Percentiles rank a stretch among this genome's conserved stretches.
Evolutionary conservation across 2,329 filamentous ascomycete genomes (phyloP).

Genomic region (Alternaria tenuissima): DNA sequence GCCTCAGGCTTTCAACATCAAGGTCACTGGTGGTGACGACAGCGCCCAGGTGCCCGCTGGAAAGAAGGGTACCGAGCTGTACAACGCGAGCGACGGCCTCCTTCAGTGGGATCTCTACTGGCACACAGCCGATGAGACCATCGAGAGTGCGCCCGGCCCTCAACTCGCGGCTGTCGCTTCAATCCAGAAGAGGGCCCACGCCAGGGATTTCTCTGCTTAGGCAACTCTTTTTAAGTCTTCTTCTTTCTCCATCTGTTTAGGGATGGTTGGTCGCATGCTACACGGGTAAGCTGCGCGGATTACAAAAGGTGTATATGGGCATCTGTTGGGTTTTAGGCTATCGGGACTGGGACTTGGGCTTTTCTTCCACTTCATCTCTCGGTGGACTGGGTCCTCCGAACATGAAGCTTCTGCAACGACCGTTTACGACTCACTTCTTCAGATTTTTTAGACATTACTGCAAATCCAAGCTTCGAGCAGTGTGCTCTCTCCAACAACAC

Average conservation of each 20-base stretch:
- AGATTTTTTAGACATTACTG: neutral
- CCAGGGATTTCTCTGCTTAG: slow-evolving; percentile 39
- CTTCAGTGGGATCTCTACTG: slow-evolving; percentile 43
- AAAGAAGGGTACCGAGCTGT: slow-evolving; percentile 43
- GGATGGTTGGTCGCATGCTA: neutral
- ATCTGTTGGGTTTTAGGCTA: neutral
- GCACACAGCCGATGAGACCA: slow-evolving; percentile 37
- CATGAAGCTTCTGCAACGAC: slow-evolving; percentile 3
- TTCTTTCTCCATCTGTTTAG: neutral
- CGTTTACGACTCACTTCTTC: slow-evolving; percentile 10
- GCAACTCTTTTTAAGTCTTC: neutral
- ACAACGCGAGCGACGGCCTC: slow-evolving; percentile 34
- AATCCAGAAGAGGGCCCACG: slow-evolving; percentile 27
- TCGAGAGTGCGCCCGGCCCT: slow-evolving; percentile 35
- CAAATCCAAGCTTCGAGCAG: slow-evolving; percentile 1
- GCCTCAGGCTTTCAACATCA: slow-evolving; percentile 49
- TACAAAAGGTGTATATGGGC: neutral
- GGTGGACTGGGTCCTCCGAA: slow-evolving; percentile 2
- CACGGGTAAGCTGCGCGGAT: neutral
- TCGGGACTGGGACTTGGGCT: neutral
- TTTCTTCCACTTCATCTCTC: neutral
- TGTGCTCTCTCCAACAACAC: neutral
- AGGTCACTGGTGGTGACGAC: slow-evolving; percentile 42
- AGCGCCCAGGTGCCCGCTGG: slow-evolving; percentile 34
- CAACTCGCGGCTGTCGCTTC: slow-evolving; percentile 29